Percentiles rank a stretch among this genome's conserved stretches.
Conservation (phyloP, 2,329 filamentous ascomycete species). For the Dactylellina drechsleri region DNA sequence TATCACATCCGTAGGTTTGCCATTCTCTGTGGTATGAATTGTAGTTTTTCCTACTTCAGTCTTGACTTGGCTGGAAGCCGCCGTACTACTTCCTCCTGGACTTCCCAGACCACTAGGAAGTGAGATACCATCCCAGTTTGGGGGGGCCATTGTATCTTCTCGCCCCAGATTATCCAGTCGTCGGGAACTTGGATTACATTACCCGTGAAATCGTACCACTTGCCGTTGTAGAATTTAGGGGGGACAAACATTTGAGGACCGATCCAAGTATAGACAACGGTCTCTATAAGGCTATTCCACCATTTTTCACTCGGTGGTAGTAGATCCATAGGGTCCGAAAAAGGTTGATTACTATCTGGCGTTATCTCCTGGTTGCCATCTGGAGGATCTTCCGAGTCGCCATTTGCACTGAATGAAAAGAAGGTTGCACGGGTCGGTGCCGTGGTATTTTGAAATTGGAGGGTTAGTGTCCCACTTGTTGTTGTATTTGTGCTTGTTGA, state of each 20-base stretch:
- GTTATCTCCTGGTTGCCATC: no score
- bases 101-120: background rate
- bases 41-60: background rate
- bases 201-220: background rate
- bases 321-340: no score
- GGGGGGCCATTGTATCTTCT: background rate
- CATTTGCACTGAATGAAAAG: no score
- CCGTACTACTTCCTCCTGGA: background rate
- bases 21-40: background rate
- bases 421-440: no score
- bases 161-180: background rate
- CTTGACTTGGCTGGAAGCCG: background rate
- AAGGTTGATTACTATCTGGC: no score
- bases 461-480: no score
- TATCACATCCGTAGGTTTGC: background rate
- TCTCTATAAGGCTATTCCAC: background rate
- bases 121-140: background rate
- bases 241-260: conserved; percentile 2
- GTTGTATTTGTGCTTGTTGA: no score
- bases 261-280: conserved; percentile 1
- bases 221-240: background rate
- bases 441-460: no score
- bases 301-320: background rate
- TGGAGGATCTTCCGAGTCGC: no score
- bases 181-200: background rate